Base-by-base conservation (phyloP, 116 monocot species). In the Dioscorea cayenensis region DNA sequence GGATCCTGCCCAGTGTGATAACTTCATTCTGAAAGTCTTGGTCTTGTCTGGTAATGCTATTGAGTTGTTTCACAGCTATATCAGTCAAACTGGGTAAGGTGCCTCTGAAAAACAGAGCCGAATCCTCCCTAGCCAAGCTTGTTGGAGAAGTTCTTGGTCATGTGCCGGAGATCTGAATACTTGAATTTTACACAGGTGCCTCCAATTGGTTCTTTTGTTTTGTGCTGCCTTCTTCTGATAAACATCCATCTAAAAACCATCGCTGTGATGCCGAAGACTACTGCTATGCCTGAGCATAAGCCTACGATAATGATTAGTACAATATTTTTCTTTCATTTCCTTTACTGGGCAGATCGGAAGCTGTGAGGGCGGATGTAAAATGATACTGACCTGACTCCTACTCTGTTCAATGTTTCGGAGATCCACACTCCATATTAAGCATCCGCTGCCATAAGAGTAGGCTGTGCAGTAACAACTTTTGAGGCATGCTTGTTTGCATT, bases 381-480 rank as follows among this genome's bases (percentile, higher is more conserved):
- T 65, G 70, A 78, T 36, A 6, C 13, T 37, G 17, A 5, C 43
- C 9, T 51, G 2, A 29, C 17, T 36, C 14, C 63, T 36, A 5
- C n/a, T 19, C 11, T 29, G 63, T 55, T 67, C 59, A 4, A 78
- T 23, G 37, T 72, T 50, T 36, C 19, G 43, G 20, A 78, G 59
- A 51, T 66, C 20, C 0, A 38, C 72, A 5, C 16, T 37, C 77
- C 71, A 77, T 13, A 77, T 29, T 18, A 60, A 72, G 27, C 72
- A 71, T 49, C 50, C 64, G 16, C 23, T 60, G 3, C 19, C 14
- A 64, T 66, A 80, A 37, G 71, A 5, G 43, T 71, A 80, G 29
- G 71, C 81, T 36, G 51, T 67, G 32, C 81, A 81, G 43, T 72
- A 76, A 60, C 76, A 76, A 28, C 62, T 68, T 6, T 22, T 72